A percentile compares a stretch with the other conserved stretches of the same genome.
Evolutionary conservation across 495 filamentous ascomycete genomes (phyloP).

Genomic region (Xylaria acuta): DNA sequence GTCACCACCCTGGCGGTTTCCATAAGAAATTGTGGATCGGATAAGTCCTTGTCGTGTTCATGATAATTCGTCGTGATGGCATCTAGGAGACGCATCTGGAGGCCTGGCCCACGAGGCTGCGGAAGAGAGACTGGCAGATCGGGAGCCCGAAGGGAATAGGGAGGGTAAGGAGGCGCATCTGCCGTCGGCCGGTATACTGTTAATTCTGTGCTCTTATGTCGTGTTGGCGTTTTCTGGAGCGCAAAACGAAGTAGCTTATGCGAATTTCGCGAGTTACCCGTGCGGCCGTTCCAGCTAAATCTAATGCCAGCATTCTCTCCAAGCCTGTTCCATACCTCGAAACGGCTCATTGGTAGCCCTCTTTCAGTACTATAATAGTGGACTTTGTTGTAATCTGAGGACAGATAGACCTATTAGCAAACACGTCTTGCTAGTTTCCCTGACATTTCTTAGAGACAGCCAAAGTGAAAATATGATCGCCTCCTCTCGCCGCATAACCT

Average conservation of each 20-base stretch:
- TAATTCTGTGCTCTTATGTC: slow-evolving; percentile 29
- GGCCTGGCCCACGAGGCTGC: slow-evolving; percentile 39
- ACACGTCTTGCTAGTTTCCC: neutral
- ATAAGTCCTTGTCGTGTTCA: slow-evolving; percentile 76
- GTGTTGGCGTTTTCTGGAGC: slow-evolving; percentile 58
- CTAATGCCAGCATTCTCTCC: slow-evolving; percentile 67
- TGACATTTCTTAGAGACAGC: neutral
- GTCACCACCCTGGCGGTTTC: slow-evolving; percentile 60
- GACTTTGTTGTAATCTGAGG: slow-evolving; percentile 33
- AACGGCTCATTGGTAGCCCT: slow-evolving; percentile 24
- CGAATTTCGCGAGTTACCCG: slow-evolving; percentile 75
- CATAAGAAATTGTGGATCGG: slow-evolving; percentile 62
- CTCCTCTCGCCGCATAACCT: neutral
- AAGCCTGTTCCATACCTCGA: slow-evolving; percentile 46
- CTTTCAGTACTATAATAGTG: slow-evolving; percentile 28
- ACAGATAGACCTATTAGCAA: neutral
- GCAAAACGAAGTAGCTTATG: slow-evolving; percentile 76
- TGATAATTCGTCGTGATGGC: slow-evolving; percentile 74
- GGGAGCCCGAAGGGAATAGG: slow-evolving; percentile 18
- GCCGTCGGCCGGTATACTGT: slow-evolving; percentile 1
- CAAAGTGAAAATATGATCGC: neutral
- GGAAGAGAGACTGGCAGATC: slow-evolving; percentile 4
- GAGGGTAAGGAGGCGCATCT: slow-evolving; percentile 20
- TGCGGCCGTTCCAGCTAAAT: slow-evolving; percentile 74
- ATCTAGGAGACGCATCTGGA: slow-evolving; percentile 69